A percentile compares a stretch with the other conserved stretches of the same genome.
These are phyloP conservation scores for Calocybe cyanea DNA, from an alignment of 768 basidiomycete species.

Conservation along the genomic window DNA sequence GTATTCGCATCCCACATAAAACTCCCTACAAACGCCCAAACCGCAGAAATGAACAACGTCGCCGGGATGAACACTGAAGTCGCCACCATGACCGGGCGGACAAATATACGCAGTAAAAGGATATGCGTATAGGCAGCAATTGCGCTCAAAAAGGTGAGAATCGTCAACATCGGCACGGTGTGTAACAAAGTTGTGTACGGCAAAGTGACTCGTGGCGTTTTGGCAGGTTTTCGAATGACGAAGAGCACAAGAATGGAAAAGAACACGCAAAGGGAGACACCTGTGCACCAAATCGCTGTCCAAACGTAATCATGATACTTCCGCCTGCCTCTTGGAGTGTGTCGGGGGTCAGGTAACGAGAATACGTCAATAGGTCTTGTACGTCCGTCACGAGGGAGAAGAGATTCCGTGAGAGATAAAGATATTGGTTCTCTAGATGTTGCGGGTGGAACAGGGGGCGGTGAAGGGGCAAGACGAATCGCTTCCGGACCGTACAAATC, in stretches of 20 bases:
- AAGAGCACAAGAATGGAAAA: constrained; percentile 66
- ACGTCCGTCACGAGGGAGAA: constrained; percentile 70
- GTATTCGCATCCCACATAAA: constrained; percentile 53
- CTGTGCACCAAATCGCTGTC: constrained; percentile 63
- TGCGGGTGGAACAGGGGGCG: constrained; percentile 40
- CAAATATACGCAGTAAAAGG: constrained; percentile 73
- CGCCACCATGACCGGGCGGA: constrained; percentile 76
- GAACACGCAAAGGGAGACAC: constrained; percentile 57
- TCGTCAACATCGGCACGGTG: constrained; percentile 72
- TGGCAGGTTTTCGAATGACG: constrained; percentile 41
- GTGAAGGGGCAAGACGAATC: constrained; percentile 28
- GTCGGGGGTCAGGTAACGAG: constrained; percentile 72
- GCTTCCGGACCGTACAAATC: constrained; percentile 34
- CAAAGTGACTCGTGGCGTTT: constrained; percentile 31
- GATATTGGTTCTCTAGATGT: constrained; percentile 38
- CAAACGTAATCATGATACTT: constrained; percentile 74
- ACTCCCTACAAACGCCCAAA: constrained; percentile 82
- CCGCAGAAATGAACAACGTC: constrained; percentile 66
- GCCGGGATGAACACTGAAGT: constrained; percentile 76
- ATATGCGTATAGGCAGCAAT: constrained; percentile 71
- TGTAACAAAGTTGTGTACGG: constrained; percentile 74
- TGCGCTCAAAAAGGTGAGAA: constrained; percentile 70
- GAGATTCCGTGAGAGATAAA: constrained; percentile 74
- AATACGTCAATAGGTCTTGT: constrained; percentile 67
- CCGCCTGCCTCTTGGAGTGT: constrained; percentile 57